phyloP scores from a whole-genome alignment of 1,284 basidiomycete species.

The Cutaneotrichosporon cutaneum region DNA sequence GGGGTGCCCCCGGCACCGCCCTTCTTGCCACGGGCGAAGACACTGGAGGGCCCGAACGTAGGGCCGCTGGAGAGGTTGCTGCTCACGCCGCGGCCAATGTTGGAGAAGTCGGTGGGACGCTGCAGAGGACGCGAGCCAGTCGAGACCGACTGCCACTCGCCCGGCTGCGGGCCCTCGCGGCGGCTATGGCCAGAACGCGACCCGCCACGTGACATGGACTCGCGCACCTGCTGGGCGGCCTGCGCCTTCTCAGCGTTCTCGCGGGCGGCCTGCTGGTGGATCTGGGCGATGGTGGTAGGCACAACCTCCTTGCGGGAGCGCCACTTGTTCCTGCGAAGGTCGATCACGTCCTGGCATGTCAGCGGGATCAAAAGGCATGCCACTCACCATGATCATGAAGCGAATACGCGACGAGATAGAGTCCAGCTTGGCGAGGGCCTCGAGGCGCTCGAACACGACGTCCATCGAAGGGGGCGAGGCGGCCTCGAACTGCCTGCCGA shows the following conservation, averaged over 20 bases:
- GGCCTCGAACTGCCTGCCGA: conserved; percentile 78
- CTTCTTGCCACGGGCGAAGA: conserved; percentile 69
- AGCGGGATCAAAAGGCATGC: conserved; percentile 8
- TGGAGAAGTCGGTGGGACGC: conserved; percentile 69
- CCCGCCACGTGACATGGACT: conserved; percentile 70
- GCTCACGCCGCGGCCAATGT: conserved; percentile 72
- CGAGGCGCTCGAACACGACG: conserved; percentile 89
- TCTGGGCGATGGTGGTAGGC: conserved; percentile 84
- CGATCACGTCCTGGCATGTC: conserved; percentile 74
- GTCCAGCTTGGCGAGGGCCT: conserved; percentile 69
- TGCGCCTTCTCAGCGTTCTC: conserved; percentile 73
- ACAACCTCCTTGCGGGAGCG: conserved; percentile 67
- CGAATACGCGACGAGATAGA: conserved; percentile 83
- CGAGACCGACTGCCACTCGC: conserved; percentile 83
- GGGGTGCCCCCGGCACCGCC: conserved; percentile 59
- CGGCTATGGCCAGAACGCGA: conserved; percentile 76
- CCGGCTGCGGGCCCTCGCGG: conserved; percentile 59
- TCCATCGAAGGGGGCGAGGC: conserved; percentile 74
- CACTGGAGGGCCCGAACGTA: conserved; percentile 79
- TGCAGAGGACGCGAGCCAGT: conserved; percentile 53
- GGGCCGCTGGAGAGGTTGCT: conserved; percentile 70
- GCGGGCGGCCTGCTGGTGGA: conserved; percentile 75
- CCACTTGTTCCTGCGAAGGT: conserved; percentile 84
- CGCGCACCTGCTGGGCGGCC: conserved; percentile 56
- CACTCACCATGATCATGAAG: conserved; percentile 86